Evolutionary conservation across 1,284 basidiomycete species (phyloP).

Genomic region (Coniferiporia sulphurascens): DNA sequence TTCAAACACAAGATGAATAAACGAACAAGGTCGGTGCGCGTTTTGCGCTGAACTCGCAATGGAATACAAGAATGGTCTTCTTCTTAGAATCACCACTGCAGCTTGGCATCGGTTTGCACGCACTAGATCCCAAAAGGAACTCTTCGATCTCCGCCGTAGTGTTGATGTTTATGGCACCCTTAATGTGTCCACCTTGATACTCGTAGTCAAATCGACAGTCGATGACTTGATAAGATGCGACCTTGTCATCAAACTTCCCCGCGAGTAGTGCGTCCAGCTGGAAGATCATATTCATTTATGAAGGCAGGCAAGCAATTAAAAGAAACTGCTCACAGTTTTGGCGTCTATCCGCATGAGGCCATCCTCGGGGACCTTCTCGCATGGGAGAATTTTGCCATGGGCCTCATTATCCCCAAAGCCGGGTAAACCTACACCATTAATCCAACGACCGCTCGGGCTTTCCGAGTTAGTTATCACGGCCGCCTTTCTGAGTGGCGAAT

Average conservation of each 20-base stretch:
- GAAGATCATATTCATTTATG: not conserved
- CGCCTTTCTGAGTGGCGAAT: conserved; percentile 16
- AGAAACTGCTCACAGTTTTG: conserved; percentile 59
- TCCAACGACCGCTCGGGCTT: conserved; percentile 51
- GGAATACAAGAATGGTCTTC: conserved; percentile 90
- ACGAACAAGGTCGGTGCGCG: conserved; percentile 92
- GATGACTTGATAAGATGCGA: conserved; percentile 75
- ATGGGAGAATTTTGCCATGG: conserved; percentile 90
- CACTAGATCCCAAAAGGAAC: conserved; percentile 58
- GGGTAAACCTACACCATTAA: conserved; percentile 51
- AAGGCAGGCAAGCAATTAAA: not conserved
- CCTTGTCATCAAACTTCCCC: conserved; percentile 61
- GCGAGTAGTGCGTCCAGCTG: conserved; percentile 74
- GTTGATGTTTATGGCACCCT: conserved; percentile 89
- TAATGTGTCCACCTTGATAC: conserved; percentile 90
- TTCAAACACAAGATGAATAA: not conserved
- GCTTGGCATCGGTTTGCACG: conserved; percentile 67
- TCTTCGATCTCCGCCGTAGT: conserved; percentile 80
- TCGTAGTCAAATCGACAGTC: conserved; percentile 99
- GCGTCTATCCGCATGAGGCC: conserved; percentile 89
- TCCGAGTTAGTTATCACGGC: conserved; percentile 25
- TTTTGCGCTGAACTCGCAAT: conserved; percentile 97
- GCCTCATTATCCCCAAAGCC: conserved; percentile 93
- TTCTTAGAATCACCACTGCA: conserved; percentile 72
- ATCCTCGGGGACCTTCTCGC: conserved; percentile 90